Conservation (phyloP, 225 moss, liverwort and hornwort genomes). For the Pseudoscleropodium purum region DNA sequence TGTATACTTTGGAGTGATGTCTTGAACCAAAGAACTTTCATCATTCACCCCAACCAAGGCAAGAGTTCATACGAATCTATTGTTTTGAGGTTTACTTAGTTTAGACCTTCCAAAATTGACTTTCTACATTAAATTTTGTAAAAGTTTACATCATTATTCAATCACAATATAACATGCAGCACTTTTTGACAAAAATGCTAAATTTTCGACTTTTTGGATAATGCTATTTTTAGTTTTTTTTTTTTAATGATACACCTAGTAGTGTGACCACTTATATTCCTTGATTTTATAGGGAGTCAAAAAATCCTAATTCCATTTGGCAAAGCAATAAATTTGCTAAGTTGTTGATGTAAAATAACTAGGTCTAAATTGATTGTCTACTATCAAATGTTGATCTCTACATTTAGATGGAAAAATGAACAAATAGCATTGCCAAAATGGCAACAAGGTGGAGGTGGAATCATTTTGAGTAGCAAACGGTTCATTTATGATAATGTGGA, state of each 20-base stretch:
- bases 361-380: not conserved
- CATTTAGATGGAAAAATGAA: not conserved
- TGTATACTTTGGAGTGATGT: not conserved
- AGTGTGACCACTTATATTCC: accelerated
- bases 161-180: too few species aligned
- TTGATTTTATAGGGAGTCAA: accelerated
- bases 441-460: not conserved
- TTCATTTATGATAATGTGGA: too few species aligned
- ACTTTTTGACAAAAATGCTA: not conserved
- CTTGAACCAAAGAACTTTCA: not conserved
- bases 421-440: not conserved
- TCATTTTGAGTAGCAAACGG: not conserved
- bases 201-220: too few species aligned
- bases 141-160: not conserved
- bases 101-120: accelerated
- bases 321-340: not conserved
- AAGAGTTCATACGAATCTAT: not conserved
- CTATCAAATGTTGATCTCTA: accelerated
- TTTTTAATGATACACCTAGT: accelerated
- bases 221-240: accelerated
- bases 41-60: too few species aligned
- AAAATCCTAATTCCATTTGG: accelerated
- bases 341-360: not conserved
- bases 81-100: accelerated
- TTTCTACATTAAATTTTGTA: not conserved